Percentiles rank a stretch among this genome's conserved stretches.
Evolutionary conservation across 2,329 filamentous ascomycete species (phyloP).

Genomic region (Curvularia hawaiiensis): DNA sequence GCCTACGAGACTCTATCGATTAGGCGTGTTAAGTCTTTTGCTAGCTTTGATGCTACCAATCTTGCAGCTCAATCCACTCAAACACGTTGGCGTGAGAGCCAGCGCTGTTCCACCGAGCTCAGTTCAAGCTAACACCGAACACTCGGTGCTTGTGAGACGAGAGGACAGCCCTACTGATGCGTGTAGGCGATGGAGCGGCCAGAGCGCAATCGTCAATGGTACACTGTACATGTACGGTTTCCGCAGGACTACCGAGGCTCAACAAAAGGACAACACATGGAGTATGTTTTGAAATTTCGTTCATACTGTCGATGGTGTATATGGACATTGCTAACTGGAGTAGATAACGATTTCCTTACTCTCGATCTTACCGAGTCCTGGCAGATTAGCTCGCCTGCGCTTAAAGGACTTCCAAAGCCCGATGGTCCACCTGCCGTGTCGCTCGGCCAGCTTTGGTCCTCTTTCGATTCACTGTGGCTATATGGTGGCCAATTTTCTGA

Average conservation of each 20-base stretch:
- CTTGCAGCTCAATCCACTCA: conserved; percentile 35
- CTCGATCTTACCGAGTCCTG: conserved; percentile 77
- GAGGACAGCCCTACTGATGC: conserved; percentile 41
- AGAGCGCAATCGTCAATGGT: conserved; percentile 70
- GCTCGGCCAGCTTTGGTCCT: conserved; percentile 77
- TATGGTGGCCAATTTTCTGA: conserved; percentile 79
- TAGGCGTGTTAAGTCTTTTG: conserved; percentile 36
- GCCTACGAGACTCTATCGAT: conserved; percentile 33
- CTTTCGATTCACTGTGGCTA: conserved; percentile 70
- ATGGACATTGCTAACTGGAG: conserved; percentile 10
- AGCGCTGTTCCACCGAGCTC: conserved; percentile 30
- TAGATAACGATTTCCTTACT: conserved; percentile 68
- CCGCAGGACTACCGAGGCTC: conserved; percentile 61
- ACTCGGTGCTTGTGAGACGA: conserved; percentile 29
- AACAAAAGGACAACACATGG: conserved; percentile 70
- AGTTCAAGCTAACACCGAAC: conserved; percentile 23
- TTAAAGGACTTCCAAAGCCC: conserved; percentile 67
- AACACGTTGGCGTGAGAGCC: conserved; percentile 34
- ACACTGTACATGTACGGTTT: conserved; percentile 80
- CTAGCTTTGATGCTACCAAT: conserved; percentile 44
- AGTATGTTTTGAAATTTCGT: conserved; percentile 55
- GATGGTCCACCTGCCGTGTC: conserved; percentile 73
- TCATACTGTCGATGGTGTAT: neutral
- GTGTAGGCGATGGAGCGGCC: conserved; percentile 47
- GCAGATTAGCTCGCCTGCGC: conserved; percentile 66